Evolutionary conservation across 2,329 filamentous ascomycete species (phyloP).

Genomic region (Penicillium sclerotiorum): DNA sequence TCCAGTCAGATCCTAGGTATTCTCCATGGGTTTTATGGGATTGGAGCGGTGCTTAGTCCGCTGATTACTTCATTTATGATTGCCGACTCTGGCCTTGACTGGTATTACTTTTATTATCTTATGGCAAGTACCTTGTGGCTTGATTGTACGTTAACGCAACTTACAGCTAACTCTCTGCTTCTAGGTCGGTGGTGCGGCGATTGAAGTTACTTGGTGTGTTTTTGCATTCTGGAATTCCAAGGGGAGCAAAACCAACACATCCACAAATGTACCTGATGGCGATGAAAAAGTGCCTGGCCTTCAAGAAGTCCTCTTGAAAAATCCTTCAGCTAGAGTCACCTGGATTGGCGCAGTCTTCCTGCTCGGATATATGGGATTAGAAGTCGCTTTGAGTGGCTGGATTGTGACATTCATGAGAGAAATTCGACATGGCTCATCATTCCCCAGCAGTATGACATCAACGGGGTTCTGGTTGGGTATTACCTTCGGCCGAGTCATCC

Average conservation of each 20-base stretch:
- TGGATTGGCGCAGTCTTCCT: constrained; percentile 62
- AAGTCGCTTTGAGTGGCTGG: constrained; percentile 74
- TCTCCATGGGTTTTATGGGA: constrained; percentile 72
- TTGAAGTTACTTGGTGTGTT: constrained; percentile 28
- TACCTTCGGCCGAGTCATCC: constrained; percentile 69
- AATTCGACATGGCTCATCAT: constrained; percentile 68
- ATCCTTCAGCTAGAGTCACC: constrained; percentile 26
- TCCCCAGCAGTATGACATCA: constrained; percentile 72
- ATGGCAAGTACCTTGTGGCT: constrained; percentile 57
- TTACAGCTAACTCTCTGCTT: not conserved
- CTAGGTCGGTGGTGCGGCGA: constrained; percentile 28
- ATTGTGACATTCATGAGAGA: constrained; percentile 86
- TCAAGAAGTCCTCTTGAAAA: constrained; percentile 19
- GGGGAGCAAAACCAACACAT: no score
- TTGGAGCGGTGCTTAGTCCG: constrained; percentile 70
- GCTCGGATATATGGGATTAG: constrained; percentile 75
- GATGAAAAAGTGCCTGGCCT: constrained; percentile 22
- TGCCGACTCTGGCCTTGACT: constrained; percentile 61
- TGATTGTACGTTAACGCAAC: not conserved
- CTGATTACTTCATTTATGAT: constrained; percentile 74
- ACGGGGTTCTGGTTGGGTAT: constrained; percentile 86
- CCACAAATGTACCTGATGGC: not conserved
- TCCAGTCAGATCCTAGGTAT: constrained; percentile 75
- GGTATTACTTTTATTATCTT: constrained; percentile 77
- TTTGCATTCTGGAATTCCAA: constrained; percentile 24